These are phyloP conservation scores for Monilinia laxa DNA, from an alignment of 2,329 filamentous ascomycete genomes.

Conservation along the genomic window DNA sequence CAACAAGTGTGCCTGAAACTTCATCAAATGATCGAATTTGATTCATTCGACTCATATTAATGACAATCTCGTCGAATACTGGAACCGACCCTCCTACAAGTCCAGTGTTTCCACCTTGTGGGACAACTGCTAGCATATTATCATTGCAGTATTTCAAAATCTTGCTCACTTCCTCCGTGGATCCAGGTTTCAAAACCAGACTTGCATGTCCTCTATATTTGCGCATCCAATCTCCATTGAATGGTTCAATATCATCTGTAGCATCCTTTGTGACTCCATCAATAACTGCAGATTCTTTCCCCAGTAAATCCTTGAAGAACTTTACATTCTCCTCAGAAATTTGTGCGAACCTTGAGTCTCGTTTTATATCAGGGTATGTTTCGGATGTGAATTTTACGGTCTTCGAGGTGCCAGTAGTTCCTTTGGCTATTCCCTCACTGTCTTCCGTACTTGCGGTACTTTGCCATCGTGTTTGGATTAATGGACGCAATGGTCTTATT, in stretches of 20 bases:
- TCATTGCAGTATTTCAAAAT: slow-evolving; percentile 95
- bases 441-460: slow-evolving; percentile 38
- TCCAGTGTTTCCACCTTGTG: slow-evolving; percentile 95
- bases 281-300: slow-evolving; percentile 74
- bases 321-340: slow-evolving; percentile 77
- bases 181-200: slow-evolving; percentile 81
- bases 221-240: slow-evolving; percentile 98
- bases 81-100: slow-evolving; percentile 94
- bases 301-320: slow-evolving; percentile 79
- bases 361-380: slow-evolving; percentile 78
- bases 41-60: slow-evolving; percentile 90
- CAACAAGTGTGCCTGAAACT: slow-evolving; percentile 85
- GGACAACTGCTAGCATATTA: slow-evolving; percentile 86
- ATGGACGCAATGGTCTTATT: slow-evolving; percentile 27
- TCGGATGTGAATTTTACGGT: slow-evolving; percentile 77
- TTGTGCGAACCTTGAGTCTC: slow-evolving; percentile 71
- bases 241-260: slow-evolving; percentile 79
- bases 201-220: slow-evolving; percentile 92
- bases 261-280: slow-evolving; percentile 77
- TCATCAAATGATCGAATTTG: slow-evolving; percentile 88
- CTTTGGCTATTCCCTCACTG: slow-evolving; percentile 35
- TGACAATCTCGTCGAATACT: slow-evolving; percentile 96
- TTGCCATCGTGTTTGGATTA: slow-evolving; percentile 35
- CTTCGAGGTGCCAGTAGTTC: slow-evolving; percentile 40
- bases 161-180: slow-evolving; percentile 84